Conservation (phyloP, 2,329 filamentous ascomycete genomes). For the Colletotrichum limetticola region DNA sequence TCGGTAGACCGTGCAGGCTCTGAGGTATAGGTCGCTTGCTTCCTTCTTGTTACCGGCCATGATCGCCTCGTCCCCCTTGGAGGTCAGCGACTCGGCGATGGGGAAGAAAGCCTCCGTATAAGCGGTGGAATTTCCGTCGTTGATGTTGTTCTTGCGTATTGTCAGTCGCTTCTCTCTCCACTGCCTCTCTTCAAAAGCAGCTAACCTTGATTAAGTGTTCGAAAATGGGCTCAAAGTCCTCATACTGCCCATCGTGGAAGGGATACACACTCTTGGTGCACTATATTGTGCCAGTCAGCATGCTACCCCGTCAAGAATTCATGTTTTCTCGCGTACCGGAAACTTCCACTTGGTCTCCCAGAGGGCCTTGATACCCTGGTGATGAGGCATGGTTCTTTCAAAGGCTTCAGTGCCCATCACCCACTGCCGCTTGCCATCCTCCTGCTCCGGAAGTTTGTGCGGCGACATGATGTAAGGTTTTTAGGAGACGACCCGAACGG, state of each 20-base stretch:
- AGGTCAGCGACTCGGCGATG: slow-evolving; percentile 66
- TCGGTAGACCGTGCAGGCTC: slow-evolving; percentile 77
- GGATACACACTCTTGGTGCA: slow-evolving; percentile 74
- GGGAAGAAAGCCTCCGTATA: slow-evolving; percentile 75
- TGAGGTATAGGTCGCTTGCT: slow-evolving; percentile 73
- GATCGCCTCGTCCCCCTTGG: slow-evolving; percentile 61
- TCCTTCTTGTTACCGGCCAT: slow-evolving; percentile 58
- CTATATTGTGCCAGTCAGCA: slow-evolving; percentile 40
- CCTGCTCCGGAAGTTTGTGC: slow-evolving; percentile 37
- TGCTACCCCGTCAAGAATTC: background rate
- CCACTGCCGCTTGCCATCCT: slow-evolving; percentile 50
- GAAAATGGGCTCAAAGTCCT: slow-evolving; percentile 78
- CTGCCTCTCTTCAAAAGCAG: too few species aligned
- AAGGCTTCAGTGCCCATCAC: slow-evolving; percentile 56
- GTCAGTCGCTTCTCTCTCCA: background rate
- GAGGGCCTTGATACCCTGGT: slow-evolving; percentile 68
- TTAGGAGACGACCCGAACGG: slow-evolving; percentile 41
- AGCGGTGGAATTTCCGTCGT: slow-evolving; percentile 72
- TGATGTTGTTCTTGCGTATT: slow-evolving; percentile 59
- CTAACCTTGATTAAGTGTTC: slow-evolving; percentile 66
- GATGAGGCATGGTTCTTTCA: slow-evolving; percentile 62
- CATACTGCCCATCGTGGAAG: slow-evolving; percentile 76
- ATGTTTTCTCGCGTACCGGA: slow-evolving; percentile 61
- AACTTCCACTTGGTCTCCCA: slow-evolving; percentile 84
- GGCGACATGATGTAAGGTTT: slow-evolving; percentile 41